Percentiles rank a stretch among this genome's conserved stretches.
phyloP scores from a whole-genome alignment of 2,329 filamentous ascomycete genomes.

The Paramyrothecium sp. region DNA sequence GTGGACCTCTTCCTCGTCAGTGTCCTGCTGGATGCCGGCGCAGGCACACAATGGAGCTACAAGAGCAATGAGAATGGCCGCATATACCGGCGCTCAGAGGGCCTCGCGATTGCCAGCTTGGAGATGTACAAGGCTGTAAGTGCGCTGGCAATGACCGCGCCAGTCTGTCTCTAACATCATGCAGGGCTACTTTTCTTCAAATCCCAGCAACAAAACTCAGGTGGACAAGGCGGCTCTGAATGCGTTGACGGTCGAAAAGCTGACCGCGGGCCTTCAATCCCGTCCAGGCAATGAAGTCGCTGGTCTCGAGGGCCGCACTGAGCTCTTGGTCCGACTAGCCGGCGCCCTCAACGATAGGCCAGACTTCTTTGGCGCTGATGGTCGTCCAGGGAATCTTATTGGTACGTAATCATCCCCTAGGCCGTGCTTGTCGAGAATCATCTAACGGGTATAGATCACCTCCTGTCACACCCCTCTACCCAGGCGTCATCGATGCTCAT shows the following conservation, averaged over 20 bases:
- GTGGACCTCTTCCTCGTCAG: slow-evolving; percentile 79
- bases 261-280: slow-evolving; percentile 84
- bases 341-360: slow-evolving; percentile 72
- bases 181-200: slow-evolving; percentile 80
- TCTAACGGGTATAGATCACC: slow-evolving; percentile 66
- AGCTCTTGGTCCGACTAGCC: slow-evolving; percentile 72
- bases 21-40: slow-evolving; percentile 82
- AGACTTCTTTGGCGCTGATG: slow-evolving; percentile 81
- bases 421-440: not conserved
- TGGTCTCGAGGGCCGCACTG: slow-evolving; percentile 80
- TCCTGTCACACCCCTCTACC: slow-evolving; percentile 88
- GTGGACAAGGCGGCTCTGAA: slow-evolving; percentile 83
- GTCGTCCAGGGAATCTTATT: slow-evolving; percentile 89
- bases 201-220: slow-evolving; percentile 77
- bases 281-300: slow-evolving; percentile 76
- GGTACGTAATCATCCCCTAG: slow-evolving; percentile 54
- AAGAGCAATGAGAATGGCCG: slow-evolving; percentile 86
- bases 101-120: slow-evolving; percentile 70
- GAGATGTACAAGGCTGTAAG: slow-evolving; percentile 87
- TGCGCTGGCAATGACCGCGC: slow-evolving; percentile 2
- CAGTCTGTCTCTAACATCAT: slow-evolving; percentile 12
- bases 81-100: slow-evolving; percentile 81
- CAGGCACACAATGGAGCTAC: slow-evolving; percentile 88
- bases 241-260: slow-evolving; percentile 67
- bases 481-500: slow-evolving; percentile 87